Percentiles rank a stretch among this genome's conserved stretches.
Evolutionary conservation across 116 monocot genomes (phyloP).

Genomic region (Trichopus zeylanicus): DNA sequence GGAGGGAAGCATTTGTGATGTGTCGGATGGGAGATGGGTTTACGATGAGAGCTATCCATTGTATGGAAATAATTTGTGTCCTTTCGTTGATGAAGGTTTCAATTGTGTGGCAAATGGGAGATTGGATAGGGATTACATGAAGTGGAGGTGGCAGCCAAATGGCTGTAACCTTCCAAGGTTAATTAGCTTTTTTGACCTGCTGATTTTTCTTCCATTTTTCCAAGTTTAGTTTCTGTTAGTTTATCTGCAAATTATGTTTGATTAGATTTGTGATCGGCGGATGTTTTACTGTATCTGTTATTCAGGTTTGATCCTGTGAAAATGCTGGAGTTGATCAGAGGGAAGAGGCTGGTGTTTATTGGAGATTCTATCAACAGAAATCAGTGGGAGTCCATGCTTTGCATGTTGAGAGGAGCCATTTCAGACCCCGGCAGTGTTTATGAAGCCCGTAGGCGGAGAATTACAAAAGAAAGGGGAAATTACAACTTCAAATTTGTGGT

Average conservation of each 20-base stretch:
- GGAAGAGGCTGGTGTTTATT: constrained; percentile 83
- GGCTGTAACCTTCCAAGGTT: constrained; percentile 52
- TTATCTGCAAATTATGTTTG: background rate
- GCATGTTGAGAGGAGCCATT: constrained; percentile 45
- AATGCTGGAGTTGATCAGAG: constrained; percentile 71
- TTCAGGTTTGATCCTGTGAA: constrained; percentile 66
- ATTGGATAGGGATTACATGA: constrained; percentile 49
- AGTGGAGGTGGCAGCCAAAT: constrained; percentile 71
- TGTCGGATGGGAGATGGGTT: constrained; percentile 61
- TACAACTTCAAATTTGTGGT: constrained; percentile 82
- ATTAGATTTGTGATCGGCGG: background rate
- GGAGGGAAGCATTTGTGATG: constrained; percentile 27
- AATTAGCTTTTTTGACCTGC: background rate
- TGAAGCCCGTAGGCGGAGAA: constrained; percentile 66
- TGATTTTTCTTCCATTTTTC: background rate
- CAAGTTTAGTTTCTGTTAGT: too few relatives aligned
- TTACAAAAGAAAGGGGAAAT: constrained; percentile 59
- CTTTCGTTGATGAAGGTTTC: constrained; percentile 71
- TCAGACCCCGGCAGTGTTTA: constrained; percentile 43
- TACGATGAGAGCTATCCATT: constrained; percentile 61
- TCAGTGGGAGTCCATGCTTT: constrained; percentile 97
- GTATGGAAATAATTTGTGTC: constrained; percentile 40
- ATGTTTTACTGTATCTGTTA: background rate
- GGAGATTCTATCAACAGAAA: constrained; percentile 96
- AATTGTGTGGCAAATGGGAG: constrained; percentile 61